phyloP scores from a whole-genome alignment of 2,329 filamentous ascomycete species.

The Alternaria burnsii region DNA sequence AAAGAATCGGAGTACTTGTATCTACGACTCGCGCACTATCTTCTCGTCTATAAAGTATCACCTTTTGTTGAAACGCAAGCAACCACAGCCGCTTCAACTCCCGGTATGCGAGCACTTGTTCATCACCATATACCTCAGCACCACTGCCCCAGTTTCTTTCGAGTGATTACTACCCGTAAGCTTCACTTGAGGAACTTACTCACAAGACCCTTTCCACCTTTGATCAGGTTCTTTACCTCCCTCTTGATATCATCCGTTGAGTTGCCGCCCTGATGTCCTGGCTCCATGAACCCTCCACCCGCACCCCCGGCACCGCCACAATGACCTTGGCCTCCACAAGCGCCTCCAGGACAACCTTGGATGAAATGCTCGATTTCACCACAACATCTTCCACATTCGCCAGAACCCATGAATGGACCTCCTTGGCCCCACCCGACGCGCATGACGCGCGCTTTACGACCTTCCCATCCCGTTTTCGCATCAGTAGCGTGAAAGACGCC shows the following conservation, averaged over 20 bases:
- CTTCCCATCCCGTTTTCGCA: conserved; percentile 56
- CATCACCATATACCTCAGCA: neutral
- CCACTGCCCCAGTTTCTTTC: neutral
- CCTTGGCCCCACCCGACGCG: conserved; percentile 50
- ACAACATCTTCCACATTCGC: conserved; percentile 49
- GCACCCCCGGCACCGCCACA: conserved; percentile 29
- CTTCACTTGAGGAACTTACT: conserved; percentile 41
- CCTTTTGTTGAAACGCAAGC: neutral
- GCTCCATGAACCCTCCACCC: conserved; percentile 23
- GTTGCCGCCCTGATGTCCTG: conserved; percentile 26
- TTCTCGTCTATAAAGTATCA: neutral
- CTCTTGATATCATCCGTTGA: conserved; percentile 20
- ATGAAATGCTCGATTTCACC: conserved; percentile 44
- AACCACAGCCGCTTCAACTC: neutral
- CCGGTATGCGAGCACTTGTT: too few relatives aligned
- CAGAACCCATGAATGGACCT: conserved; percentile 55
- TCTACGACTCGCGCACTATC: neutral
- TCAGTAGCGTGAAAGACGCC: conserved; percentile 59
- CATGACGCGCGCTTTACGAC: conserved; percentile 56
- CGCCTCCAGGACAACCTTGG: conserved; percentile 39
- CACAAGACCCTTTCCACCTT: conserved; percentile 35
- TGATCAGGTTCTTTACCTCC: conserved; percentile 34
- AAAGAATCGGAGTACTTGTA: neutral
- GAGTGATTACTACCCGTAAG: neutral
- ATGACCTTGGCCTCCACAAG: conserved; percentile 37